Evolutionary conservation across 441 rosid species (phyloP).

Genomic region (Rhodomyrtus psidioides): DNA sequence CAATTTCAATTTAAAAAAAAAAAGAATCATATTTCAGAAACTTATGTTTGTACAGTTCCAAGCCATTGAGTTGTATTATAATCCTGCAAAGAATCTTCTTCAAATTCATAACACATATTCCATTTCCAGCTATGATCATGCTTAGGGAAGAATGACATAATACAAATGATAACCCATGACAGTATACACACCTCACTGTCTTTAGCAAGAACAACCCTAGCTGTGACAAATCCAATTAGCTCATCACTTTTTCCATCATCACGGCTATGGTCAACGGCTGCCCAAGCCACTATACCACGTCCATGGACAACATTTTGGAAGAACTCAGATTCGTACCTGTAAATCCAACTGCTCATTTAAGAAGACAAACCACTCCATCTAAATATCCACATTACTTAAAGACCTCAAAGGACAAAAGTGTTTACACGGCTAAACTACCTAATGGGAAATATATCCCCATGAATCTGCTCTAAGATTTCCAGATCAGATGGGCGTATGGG

Average conservation of each 20-base stretch:
- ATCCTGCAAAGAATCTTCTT: neutral
- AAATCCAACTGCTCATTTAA: constrained; percentile 10
- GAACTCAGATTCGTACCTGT: constrained; percentile 95
- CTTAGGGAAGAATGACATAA: neutral
- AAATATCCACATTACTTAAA: neutral
- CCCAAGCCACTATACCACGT: constrained; percentile 84
- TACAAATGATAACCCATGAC: neutral
- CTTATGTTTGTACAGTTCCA: neutral
- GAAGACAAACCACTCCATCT: constrained; percentile 5
- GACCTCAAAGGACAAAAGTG: neutral
- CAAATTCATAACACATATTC: neutral
- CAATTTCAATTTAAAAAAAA: neutral
- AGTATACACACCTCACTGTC: constrained; percentile 65
- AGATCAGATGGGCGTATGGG: constrained; percentile 73
- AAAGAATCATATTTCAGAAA: neutral
- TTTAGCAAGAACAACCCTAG: constrained; percentile 56
- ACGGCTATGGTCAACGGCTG: constrained; percentile 81
- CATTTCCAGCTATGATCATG: neutral
- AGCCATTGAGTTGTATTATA: neutral
- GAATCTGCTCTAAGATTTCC: constrained; percentile 70
- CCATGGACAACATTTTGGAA: constrained; percentile 83
- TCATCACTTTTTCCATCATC: constrained; percentile 63
- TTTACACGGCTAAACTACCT: constrained; percentile 29
- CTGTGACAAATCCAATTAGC: constrained; percentile 91
- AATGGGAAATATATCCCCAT: constrained; percentile 77